Base-by-base conservation (phyloP, 192 early-diverging fungal genomes). In the Chytriomyces confervae region DNA sequence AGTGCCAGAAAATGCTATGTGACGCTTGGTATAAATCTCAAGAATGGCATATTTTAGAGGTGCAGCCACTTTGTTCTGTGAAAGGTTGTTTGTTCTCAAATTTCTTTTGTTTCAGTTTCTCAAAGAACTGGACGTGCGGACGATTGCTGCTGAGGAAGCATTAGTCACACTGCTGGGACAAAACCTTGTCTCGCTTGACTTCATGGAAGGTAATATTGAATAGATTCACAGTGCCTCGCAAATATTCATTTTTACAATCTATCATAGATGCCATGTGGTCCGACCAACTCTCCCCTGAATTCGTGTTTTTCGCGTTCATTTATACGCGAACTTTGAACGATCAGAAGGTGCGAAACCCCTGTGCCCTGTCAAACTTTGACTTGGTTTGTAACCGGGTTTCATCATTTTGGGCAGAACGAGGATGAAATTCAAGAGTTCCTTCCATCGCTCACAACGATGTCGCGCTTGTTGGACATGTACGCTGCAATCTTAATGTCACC, bases 271-370 rank as follows among this genome's bases (percentile, higher is more conserved):
- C 53, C 18, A 64, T 76, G 62, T 76, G 74, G 74, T 46, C 10
- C 29, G 61, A 64, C 7, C 20, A 64, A 23, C 10, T 76, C 10
- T 44, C 45, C 6, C 8, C 53, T 10, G 74, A 76, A 50, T 76
- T 76, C 62, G 50, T 66, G 11, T 76, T 76, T 51, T 76, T 76
- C 43, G 74, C 74, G 11, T 49, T 9, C 46, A 51, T 76, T 48
- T 76, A 76, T 36, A 57, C 64, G n/a, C 24, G 61, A 8, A 24
- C 11, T 18, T 24, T 76, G 5, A 16, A 61, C 48, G 64, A 76
- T 46, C 16, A 66, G 47, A 64, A 76, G 64, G 74, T 75, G n/a
- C 16, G 27, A 65, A 65, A 61, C 5, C 18, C 57, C 23, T 60
- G 20, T 53, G 16, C 53, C 53, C 1, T 57, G 53, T 1, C 53